phyloP scores from a whole-genome alignment of 306 rosid species.

The Cucurbita argyrosperma region DNA sequence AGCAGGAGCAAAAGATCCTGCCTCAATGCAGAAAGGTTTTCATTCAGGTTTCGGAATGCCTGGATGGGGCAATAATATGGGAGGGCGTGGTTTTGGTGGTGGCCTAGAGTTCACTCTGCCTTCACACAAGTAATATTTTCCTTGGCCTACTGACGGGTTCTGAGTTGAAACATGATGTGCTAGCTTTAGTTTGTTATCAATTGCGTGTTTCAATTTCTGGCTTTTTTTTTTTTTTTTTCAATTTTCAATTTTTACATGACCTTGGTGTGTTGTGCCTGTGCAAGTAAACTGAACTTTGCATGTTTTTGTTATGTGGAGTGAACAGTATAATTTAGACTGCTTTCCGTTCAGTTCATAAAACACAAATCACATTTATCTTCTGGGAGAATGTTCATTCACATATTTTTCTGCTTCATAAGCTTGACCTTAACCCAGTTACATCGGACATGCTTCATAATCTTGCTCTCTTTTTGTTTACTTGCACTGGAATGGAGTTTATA shows the following conservation, averaged over 20 bases:
- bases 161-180: background rate
- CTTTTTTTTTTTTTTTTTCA: background rate
- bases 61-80: constrained; percentile 61
- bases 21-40: constrained; percentile 61
- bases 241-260: background rate
- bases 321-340: background rate
- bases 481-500: background rate
- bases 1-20: constrained; percentile 41
- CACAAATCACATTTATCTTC: background rate
- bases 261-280: background rate
- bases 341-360: background rate
- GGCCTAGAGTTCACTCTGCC: constrained; percentile 96
- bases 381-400: background rate
- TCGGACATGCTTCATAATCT: background rate
- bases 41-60: constrained; percentile 66
- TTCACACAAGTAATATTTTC: constrained; percentile 69
- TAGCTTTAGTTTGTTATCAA: background rate
- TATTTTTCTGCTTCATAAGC: background rate
- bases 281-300: background rate
- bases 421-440: background rate
- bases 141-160: background rate
- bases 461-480: background rate
- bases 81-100: constrained; percentile 84
- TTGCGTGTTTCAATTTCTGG: background rate
- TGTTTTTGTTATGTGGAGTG: background rate